Evolutionary conservation across 441 rosid species (phyloP), one percentile per base, ranked within the genome.

Genomic region (Metrosideros polymorpha): DNA sequence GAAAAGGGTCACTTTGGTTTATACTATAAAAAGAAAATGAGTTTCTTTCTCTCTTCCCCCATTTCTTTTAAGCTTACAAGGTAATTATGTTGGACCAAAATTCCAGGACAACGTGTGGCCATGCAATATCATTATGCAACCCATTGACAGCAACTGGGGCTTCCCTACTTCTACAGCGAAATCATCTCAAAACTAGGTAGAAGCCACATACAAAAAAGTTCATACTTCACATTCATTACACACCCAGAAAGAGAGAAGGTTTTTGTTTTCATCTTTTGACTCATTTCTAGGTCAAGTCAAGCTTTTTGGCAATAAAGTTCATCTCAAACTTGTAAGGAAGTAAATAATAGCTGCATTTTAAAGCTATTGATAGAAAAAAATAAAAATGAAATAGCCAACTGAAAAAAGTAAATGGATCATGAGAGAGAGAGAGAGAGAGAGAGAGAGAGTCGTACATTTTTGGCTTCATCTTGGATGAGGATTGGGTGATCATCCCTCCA

Each of bases 391-490:
- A 59, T 52, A 87, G 83, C 89, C 77, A 84, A 90, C 90, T 91
- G 84, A 89, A 90, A 90, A 88, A 79, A 61, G 84, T 85, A 66
- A 56, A 84, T n/a, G 29, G 15, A 52, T 50, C 43, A 54, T 43
- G 30, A 83, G 43, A 52, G 66, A 43, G 32, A 56, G 56, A 42
- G 83, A 82, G 51, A 83, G 84, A 85, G n/a, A 83, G 29, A 50
- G 39, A 66, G 53, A 86, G 66, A 24, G 9, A 59, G 92, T 93
- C 89, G 25, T 71, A 96, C 99, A 87, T 91, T 91, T 89, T 98
- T 98, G 89, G 99, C 91, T 89, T 95, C 94, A 77, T 98, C 98
- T 93, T 98, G 99, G 55, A 98, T 90, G 89, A 87, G 92, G 50
- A 98, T 88, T 83, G 94, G 94, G 5, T 86, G 90, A 88, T 95